Evolutionary conservation across 148 eudicot species (phyloP), one percentile per base, ranked within the genome.

Genomic region (Rhododendron griersonianum): DNA sequence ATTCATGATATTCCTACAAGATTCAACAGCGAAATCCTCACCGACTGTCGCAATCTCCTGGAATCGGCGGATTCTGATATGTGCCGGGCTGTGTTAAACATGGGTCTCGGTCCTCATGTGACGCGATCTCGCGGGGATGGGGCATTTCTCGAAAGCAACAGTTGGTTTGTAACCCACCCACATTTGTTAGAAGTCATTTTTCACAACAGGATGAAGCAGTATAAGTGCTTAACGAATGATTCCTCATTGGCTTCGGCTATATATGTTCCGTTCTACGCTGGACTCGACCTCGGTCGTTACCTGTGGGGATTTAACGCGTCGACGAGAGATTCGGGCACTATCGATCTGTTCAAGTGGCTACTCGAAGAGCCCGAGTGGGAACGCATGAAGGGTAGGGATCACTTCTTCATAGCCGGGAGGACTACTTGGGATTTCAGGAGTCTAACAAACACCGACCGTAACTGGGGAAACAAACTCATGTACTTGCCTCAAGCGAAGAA

Each of bases 161-260:
- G 89, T 18, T 92, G 91, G 89, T 92, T 63, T 69, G 87, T 85
- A 3, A 93, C 93, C 1, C 89, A 90, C 84, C 92, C 90, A 30
- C 86, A 89, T 85, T 74, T 87, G 30, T 88, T 93, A n/a, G 93
- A 91, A 87, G 88, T 90, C 5, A 91, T 91, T 53, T 92, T 92
- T 67, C 94, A 91, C 74, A 92, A 89, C 48, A 85, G 93, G 44
- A 86, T 90, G 92, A 69, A 89, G 78, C 83, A 83, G 33, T 92
- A 92, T 35, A 85, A 90, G 63, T 92, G 94, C 63, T 61, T 91
- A 59, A 92, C 94, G 2, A 82, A 21, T 1, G 83, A 89, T 47
- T 92, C 92, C 1, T 53, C 87, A 0, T 3, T 84, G 11, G 94
- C 93, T 2, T 84, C 93, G 3, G 91, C 91, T 1, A 80, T 92